Base-by-base conservation (phyloP, 2,329 filamentous ascomycete species). In the Sclerotinia glacialis region DNA sequence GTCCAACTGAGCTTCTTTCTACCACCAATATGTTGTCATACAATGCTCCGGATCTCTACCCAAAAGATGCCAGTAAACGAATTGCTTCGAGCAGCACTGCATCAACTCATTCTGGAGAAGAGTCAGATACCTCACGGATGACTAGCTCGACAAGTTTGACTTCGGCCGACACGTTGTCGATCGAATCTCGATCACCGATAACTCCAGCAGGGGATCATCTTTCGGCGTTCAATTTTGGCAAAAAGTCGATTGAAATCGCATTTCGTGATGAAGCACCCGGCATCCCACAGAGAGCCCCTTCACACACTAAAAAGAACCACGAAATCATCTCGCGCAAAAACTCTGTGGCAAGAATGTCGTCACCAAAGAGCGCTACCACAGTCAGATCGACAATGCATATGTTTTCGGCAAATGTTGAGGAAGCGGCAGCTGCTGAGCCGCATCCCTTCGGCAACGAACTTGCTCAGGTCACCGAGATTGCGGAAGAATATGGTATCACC, bases 1-100 rank as follows among this genome's bases (percentile, higher is more conserved):
- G 84, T 3, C 95, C 95, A 0, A 84, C 97, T 64, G 89, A 93
- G 78, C 84, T 99, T 70, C 83, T 97, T 59, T 96, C 95, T 68
- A 97, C 94, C 6, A 98, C 95, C 72, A 99, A 98, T 79, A 92
- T 96, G 85, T 88, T 97, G 65, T 93, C 92, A 9, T 97, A 97
- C 83, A 94, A 94, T 76, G 93, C 95, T 12, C 94, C 94, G 61
- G 90, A 97, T 76, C 88, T 97, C 69, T 81, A 81, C 54, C 78
- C 75, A 60, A 53, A 54, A 34, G 40, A 62, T 44, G 47, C 28
- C 21, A 40, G 50, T 47, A 44, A 42, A 31, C 53, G 63, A 47
- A 49, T 46, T 1, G 31, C 47, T 7, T 58, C 63, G 6, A 71
- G 67, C 55, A 70, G 58, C 49, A 68, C 69, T 31, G 61, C 70